Base-by-base conservation (phyloP, 257 asterid species). In the Przewalskia tangutica region DNA sequence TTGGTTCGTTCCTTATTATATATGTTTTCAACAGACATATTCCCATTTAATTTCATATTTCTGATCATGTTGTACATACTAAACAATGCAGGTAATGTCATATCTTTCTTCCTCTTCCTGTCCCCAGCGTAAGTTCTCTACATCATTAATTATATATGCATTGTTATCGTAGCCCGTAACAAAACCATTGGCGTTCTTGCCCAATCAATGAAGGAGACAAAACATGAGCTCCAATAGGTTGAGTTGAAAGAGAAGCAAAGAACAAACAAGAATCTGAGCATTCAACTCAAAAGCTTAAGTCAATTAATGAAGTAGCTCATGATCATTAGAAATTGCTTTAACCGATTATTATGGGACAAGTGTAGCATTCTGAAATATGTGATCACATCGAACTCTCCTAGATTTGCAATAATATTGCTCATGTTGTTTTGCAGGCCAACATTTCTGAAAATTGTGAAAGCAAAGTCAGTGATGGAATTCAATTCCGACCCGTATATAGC, bases 51-150 rank as follows among this genome's bases (percentile, higher is more conserved):
- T 70, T 70, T 12, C 8, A 34, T 10, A 40, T 5, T 46, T 7
- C 63, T 7, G 13, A 42, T 75, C 63, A 55, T 55, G 32, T 44
- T 23, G 1, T 27, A 27, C 32, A n/a, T 58, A 7, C 7, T 59
- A 59, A 14, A 65, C 0, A 80, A 5, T 86, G 88, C 92, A 91
- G 95, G 95, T 82, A 92, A 92, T 87, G 82, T 87, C 81, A 92
- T 90, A 79, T 90, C 97, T 5, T 81, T 87, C 60, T 83, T 77
- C 82, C 90, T 92, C 18, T 92, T 90, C 88, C 89, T 92, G 20
- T 90, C 97, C 10, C 94, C 97, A 0, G 7, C 36, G 97, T 92
- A 92, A 84, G 77, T 38, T 4, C 34, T 17, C 78, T 36, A 10
- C 62, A 55, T 17, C 62, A 55, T 17, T 55, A 48, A 2, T 63